Conservation (phyloP, 1,284 basidiomycete genomes). For the Kwoniella shivajii region DNA sequence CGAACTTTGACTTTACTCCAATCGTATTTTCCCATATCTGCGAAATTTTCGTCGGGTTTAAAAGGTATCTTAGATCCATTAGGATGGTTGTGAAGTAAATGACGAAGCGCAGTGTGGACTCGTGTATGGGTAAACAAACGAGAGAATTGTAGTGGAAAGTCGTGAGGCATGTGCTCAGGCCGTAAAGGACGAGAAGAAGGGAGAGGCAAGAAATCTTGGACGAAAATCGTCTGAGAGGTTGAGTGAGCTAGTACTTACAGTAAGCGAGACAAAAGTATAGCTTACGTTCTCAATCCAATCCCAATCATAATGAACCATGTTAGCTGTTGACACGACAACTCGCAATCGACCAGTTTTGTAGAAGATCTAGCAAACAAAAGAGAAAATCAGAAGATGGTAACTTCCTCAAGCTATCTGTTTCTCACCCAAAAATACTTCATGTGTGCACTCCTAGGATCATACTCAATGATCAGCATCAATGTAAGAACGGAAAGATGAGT, state of each 20-base stretch:
- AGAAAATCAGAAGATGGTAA: not conserved
- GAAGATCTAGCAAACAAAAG: conserved; percentile 38
- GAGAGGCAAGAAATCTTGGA: conserved; percentile 50
- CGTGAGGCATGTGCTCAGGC: conserved; percentile 14
- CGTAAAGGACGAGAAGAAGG: conserved; percentile 6
- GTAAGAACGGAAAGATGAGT: not conserved
- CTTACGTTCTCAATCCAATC: conserved; percentile 52
- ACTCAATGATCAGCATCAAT: conserved; percentile 6
- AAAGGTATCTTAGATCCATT: conserved; percentile 34
- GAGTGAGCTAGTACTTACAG: not conserved
- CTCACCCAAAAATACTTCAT: conserved; percentile 52
- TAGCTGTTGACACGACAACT: conserved; percentile 49
- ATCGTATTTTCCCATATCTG: conserved; percentile 40
- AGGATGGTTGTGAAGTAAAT: conserved; percentile 33
- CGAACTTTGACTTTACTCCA: conserved; percentile 48
- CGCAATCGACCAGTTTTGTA: conserved; percentile 53
- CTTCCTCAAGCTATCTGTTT: not conserved
- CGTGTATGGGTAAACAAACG: conserved; percentile 45
- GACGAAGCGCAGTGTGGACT: conserved; percentile 40
- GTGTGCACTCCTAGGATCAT: conserved; percentile 31
- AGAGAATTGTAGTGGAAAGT: conserved; percentile 45
- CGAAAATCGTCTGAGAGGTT: conserved; percentile 45
- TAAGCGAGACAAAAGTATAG: not conserved
- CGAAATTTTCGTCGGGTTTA: conserved; percentile 24
- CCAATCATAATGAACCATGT: conserved; percentile 52